phyloP scores from a whole-genome alignment of 257 asterid genomes.

The Lycium ferocissimum region DNA sequence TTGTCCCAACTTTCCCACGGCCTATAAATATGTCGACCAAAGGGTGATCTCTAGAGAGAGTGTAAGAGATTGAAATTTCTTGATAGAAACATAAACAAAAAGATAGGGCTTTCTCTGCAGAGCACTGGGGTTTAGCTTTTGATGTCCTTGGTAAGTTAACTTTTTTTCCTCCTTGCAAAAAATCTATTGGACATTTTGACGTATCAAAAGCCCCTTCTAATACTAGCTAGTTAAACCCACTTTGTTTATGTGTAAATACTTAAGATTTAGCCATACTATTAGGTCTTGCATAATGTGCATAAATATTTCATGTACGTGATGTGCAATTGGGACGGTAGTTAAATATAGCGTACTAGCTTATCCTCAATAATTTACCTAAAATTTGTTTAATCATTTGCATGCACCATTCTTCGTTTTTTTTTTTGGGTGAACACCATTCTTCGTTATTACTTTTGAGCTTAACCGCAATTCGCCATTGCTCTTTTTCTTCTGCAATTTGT shows the following conservation, averaged over 20 bases:
- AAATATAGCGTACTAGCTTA: background rate
- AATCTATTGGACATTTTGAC: background rate
- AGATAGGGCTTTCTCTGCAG: conserved; percentile 7
- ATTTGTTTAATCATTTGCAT: background rate
- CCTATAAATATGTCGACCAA: conserved; percentile 17
- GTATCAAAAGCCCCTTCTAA: background rate
- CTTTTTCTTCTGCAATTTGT: background rate
- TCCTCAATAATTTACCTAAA: background rate
- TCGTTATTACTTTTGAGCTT: background rate
- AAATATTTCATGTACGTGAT: background rate
- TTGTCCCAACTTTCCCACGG: background rate
- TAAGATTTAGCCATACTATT: background rate
- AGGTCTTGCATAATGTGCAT: background rate
- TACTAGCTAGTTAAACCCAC: background rate
- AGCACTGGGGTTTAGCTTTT: conserved; percentile 29
- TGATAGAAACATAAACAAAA: background rate
- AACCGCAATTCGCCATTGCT: background rate
- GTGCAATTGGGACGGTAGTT: too few relatives aligned
- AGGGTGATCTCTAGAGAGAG: background rate
- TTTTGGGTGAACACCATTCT: background rate
- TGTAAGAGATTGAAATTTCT: background rate
- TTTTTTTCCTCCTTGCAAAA: background rate
- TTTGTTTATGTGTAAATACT: background rate
- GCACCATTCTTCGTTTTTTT: background rate
- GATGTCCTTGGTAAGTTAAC: conserved; percentile 46